Evolutionary conservation across 441 rosid genomes (phyloP), one percentile per base, ranked within the genome.

Genomic region (Brassica balearica): DNA sequence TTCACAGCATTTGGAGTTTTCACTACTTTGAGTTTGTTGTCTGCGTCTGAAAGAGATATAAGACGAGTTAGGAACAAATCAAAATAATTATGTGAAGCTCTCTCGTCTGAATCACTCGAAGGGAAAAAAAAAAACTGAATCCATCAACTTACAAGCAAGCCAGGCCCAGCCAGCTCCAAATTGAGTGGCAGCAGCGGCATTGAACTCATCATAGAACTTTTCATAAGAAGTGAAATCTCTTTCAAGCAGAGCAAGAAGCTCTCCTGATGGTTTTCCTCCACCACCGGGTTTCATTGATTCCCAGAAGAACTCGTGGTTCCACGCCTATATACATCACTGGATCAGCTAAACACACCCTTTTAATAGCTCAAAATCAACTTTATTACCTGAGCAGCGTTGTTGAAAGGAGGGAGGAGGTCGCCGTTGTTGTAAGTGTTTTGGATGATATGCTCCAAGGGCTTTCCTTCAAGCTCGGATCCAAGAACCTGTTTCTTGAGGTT

Each of bases 141-240:
- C 32, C 8, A 27, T 41, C 65, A 65, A 84, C 95, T 76, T 72
- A 93, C 99, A 91, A 55, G 87, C 96, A 79, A 95, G 97, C 98
- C 99, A 95, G 14, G 92, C 93, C 97, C 98, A 93, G 69, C 98
- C 99, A 69, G 98, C 94, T 81, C 97, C 99, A 86, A 88, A 95
- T 60, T 95, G 97, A 34, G 95, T 82, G 36, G 92, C 86, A 22
- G 97, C 96, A 67, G 96, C 95, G 29, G 87, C 22, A 84, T 81
- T 86, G 80, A 93, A 93, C 83, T 85, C 87, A 27, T 84, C 76
- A 34, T 80, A 85, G 72, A 93, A 93, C 80, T 63, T 79, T 61
- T 91, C 92, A 61, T 88, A 91, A 80, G 97, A 88, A 82, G 92
- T 90, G 73, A 95, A 93, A 86, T 95, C 99, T 81, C 97, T 88